Evolutionary conservation across 1,284 basidiomycete species (phyloP).

Genomic region (Marasmius oreades): DNA sequence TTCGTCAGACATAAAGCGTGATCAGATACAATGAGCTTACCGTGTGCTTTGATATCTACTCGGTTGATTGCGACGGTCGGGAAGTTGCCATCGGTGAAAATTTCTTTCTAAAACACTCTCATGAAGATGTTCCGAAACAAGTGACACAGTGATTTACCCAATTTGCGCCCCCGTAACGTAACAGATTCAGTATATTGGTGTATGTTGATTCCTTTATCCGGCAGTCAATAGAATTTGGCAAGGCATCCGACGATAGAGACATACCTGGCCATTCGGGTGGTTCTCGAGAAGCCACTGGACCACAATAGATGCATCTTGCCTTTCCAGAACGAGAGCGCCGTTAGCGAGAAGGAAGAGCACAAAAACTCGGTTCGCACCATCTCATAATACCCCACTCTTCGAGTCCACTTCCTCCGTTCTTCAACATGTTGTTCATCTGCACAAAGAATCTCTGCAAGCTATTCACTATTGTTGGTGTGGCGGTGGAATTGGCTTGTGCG

Average conservation of each 20-base stretch:
- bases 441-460: background rate
- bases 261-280: constrained; percentile 10
- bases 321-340: background rate
- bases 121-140: background rate
- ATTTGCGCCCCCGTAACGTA: background rate
- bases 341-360: background rate
- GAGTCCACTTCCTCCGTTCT: background rate
- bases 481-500: background rate
- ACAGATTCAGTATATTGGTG: background rate
- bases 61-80: constrained; percentile 11
- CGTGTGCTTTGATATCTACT: constrained; percentile 13
- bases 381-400: background rate
- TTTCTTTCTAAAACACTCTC: constrained; percentile 2
- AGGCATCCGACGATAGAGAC: no score
- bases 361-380: background rate
- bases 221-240: background rate
- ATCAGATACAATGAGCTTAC: background rate
- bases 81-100: constrained; percentile 8
- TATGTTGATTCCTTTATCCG: background rate
- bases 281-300: background rate
- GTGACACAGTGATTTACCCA: background rate
- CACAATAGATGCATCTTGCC: constrained; percentile 4
- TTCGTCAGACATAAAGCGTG: background rate
- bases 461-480: background rate
- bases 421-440: background rate